Percentiles rank a stretch among this genome's conserved stretches.
Conservation (phyloP, 2,329 filamentous ascomycete genomes). For the Fusarium pseudoanthophilum region DNA sequence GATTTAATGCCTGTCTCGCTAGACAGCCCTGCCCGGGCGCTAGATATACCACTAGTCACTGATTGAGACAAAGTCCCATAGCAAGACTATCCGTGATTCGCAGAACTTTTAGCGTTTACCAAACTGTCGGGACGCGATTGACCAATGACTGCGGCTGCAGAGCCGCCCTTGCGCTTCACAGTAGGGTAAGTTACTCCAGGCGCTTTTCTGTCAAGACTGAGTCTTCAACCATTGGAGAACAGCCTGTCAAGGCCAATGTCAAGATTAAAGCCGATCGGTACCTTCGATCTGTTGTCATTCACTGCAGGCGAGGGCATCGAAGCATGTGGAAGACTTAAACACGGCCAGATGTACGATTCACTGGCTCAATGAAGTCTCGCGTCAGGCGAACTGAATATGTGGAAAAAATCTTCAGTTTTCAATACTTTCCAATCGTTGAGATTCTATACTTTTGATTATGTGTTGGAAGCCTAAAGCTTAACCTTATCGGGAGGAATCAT, state of each 20-base stretch:
- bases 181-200: background rate
- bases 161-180: too few species aligned
- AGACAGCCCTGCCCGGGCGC: fast-evolving
- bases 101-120: background rate
- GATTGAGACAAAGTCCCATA: fast-evolving
- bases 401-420: fast-evolving
- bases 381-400: too few species aligned
- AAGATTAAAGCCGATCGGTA: background rate
- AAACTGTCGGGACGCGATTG: background rate
- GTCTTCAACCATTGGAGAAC: background rate
- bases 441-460: fast-evolving
- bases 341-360: too few species aligned
- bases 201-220: too few species aligned
- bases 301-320: background rate
- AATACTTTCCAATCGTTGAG: fast-evolving
- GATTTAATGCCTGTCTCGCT: background rate
- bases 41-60: background rate
- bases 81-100: background rate
- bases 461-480: background rate
- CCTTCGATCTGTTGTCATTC: background rate
- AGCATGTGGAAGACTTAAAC: too few species aligned
- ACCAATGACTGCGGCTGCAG: background rate
- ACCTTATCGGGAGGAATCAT: background rate
- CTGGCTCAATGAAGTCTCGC: fast-evolving
- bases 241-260: background rate